Percentiles rank a stretch among this genome's conserved stretches.
phyloP scores from a whole-genome alignment of 257 asterid species.

The Nicotiana paniculata region DNA sequence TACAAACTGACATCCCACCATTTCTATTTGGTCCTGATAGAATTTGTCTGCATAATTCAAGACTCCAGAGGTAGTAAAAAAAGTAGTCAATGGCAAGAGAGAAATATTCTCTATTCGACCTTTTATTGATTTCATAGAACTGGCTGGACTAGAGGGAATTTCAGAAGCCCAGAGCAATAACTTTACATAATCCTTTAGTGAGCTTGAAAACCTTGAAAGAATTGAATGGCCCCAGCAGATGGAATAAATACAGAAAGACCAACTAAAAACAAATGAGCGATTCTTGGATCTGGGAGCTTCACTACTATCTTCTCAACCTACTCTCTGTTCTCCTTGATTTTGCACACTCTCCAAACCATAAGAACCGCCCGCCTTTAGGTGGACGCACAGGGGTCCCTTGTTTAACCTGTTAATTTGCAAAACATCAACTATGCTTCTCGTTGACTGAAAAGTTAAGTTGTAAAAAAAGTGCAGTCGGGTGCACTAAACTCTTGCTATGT shows the following conservation, averaged over 20 bases:
- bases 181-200: slow-evolving; percentile 26
- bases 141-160: slow-evolving; percentile 14
- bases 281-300: not conserved
- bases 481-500: no score
- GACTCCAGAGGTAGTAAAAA: not conserved
- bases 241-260: slow-evolving; percentile 20
- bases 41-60: not conserved
- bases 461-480: no score
- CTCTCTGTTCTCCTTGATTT: slow-evolving; percentile 41
- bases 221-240: slow-evolving; percentile 4
- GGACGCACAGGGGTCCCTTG: slow-evolving; percentile 52
- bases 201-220: not conserved
- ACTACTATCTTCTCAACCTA: slow-evolving; percentile 37
- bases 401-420: slow-evolving; percentile 28
- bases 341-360: slow-evolving; percentile 74
- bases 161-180: slow-evolving; percentile 20
- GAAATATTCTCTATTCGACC: slow-evolving; percentile 5
- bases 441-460: not conserved
- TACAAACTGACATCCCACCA: no score
- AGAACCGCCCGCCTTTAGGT: slow-evolving; percentile 45
- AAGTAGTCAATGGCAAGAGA: not conserved
- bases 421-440: not conserved
- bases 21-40: not conserved
- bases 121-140: slow-evolving; percentile 19
- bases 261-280: slow-evolving; percentile 10